A percentile compares a stretch with the other conserved stretches of the same genome.
Evolutionary conservation across 305 asterid genomes (phyloP).

Genomic region (Withania somnifera): DNA sequence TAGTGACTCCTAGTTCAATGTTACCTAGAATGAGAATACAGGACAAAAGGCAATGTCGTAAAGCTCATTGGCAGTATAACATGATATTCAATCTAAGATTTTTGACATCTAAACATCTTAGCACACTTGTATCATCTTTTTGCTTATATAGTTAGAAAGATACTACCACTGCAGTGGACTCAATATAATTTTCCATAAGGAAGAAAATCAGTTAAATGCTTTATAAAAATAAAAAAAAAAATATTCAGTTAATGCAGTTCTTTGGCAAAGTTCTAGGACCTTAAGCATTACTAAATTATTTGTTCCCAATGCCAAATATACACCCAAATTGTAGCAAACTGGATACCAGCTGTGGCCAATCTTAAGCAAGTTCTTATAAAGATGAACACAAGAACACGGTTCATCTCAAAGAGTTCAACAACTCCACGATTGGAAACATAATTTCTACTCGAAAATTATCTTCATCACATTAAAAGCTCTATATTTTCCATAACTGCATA

Average conservation of each 20-base stretch:
- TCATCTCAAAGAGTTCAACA: background rate
- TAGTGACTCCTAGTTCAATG: constrained; percentile 37
- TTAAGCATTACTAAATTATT: background rate
- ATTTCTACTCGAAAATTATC: background rate
- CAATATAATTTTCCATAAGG: background rate
- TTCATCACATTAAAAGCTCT: background rate
- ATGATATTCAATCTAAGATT: background rate
- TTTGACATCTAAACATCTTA: background rate
- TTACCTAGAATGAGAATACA: constrained; percentile 38
- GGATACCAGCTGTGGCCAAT: background rate
- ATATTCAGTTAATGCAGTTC: background rate
- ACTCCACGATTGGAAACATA: background rate
- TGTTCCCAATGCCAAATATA: background rate
- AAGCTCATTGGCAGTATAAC: background rate
- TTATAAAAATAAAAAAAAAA: background rate
- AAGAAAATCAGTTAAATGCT: background rate
- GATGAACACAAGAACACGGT: background rate
- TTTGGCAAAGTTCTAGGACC: background rate
- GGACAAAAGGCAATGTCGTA: constrained; percentile 14
- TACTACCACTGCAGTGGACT: background rate
- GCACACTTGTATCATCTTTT: background rate
- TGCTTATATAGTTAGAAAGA: background rate
- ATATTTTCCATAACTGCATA: background rate
- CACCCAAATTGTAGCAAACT: background rate
- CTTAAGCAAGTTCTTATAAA: background rate